These are phyloP conservation scores for Nicotiana paniculata DNA, from an alignment of 257 asterid genomes.

Conservation along the genomic window DNA sequence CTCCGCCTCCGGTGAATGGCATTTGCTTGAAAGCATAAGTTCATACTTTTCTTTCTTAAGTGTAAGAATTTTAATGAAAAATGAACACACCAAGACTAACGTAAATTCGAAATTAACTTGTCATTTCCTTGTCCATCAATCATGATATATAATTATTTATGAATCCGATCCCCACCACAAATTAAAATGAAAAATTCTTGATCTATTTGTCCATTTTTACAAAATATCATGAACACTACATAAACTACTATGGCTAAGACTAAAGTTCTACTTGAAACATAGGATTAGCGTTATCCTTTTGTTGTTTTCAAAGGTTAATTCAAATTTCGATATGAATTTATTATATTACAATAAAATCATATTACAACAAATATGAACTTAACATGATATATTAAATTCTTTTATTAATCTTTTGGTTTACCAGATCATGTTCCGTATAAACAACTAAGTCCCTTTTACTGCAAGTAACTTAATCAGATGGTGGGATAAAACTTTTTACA, in stretches of 20 bases:
- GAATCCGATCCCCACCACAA: background rate
- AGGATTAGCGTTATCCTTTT: background rate
- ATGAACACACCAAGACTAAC: background rate
- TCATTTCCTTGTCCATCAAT: background rate
- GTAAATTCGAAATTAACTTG: background rate
- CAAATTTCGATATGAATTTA: background rate
- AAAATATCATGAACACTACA: background rate
- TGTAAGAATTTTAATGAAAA: background rate
- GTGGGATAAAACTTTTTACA: background rate
- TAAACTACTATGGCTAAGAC: background rate
- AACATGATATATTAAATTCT: background rate
- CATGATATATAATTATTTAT: background rate
- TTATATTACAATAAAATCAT: background rate
- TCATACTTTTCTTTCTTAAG: background rate
- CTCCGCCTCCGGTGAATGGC: background rate
- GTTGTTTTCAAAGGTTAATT: background rate
- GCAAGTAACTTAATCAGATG: background rate
- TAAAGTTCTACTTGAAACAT: background rate
- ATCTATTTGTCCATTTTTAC: background rate
- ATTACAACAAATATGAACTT: background rate
- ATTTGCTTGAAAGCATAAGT: background rate
- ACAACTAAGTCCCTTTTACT: too few species aligned
- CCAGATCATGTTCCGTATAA: too few species aligned
- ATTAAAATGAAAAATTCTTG: background rate
- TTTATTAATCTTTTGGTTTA: too few species aligned